phyloP scores from a whole-genome alignment of 805 yeast genomes.

The Suhomyces sp. region DNA sequence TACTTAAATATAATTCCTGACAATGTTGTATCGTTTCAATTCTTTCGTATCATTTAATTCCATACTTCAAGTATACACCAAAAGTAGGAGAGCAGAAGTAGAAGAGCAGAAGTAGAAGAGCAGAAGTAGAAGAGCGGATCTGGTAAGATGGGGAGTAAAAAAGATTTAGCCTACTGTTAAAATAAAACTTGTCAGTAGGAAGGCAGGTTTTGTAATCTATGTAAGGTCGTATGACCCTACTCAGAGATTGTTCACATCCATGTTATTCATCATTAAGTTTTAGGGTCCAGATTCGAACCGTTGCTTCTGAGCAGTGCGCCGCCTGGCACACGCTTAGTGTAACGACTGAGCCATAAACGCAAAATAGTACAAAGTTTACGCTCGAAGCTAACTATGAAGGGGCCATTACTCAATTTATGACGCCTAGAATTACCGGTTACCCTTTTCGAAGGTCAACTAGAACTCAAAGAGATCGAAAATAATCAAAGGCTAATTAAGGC shows the following conservation, averaged over 20 bases:
- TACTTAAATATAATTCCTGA: neutral
- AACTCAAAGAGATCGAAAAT: too few species aligned
- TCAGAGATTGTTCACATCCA: constrained; percentile 54
- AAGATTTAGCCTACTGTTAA: neutral
- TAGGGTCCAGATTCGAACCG: constrained; percentile 21
- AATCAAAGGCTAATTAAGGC: too few species aligned
- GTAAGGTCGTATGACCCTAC: constrained; percentile 37
- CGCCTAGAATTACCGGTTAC: too few species aligned
- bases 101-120: too few species aligned
- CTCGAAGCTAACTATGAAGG: too few species aligned
- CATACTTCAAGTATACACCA: neutral
- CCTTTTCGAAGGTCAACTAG: too few species aligned
- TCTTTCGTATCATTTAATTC: neutral
- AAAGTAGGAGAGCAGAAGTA: too few species aligned
- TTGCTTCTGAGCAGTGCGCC: constrained; percentile 1
- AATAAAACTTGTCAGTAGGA: constrained; percentile 40
- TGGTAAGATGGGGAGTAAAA: neutral
- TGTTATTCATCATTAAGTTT: constrained; percentile 39
- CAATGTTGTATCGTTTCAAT: neutral
- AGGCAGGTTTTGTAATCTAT: constrained; percentile 49
- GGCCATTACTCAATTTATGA: too few species aligned
- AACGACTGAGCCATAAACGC: constrained; percentile 1
- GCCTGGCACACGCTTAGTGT: neutral
- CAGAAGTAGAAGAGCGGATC: neutral
- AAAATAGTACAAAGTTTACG: neutral